Evolutionary conservation across 805 yeast genomes (phyloP), one percentile per base, ranked within the genome.

Genomic region (Saccharomycopsis sp.): DNA sequence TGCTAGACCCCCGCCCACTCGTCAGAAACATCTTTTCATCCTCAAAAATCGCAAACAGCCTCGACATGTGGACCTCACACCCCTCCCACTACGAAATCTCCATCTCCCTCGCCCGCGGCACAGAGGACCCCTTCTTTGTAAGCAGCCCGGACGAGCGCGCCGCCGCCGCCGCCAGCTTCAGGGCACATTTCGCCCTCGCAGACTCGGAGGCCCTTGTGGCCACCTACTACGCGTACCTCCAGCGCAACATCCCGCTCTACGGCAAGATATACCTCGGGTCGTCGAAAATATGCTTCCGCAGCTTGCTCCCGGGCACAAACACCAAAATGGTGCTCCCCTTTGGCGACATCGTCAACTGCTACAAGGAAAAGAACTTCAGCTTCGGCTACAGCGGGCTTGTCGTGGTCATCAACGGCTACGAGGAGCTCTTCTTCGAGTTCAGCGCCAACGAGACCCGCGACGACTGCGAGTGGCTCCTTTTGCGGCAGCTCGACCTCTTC

Each of bases 281-380:
- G 18, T 76, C 76, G 34, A 81, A 79, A 57, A 67, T 92, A n/a
- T 91, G 96, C 62, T 92, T 87, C 71, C 75, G 94, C 60, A 85
- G 96, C 41, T 73, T 89, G 41, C 66, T 89, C 2, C 95, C 95
- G 0, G 94, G 95, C 0, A 77, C 87, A 0, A 79, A 80, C 41
- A 87, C 96, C 1, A 81, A 81, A 58, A 89, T 92, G 96, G 81
- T 91, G 4, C 70, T 92, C 7, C 98, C 98, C 0, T 71, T 87
- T 46, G 65, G 66, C 2, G 95, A 89, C 64, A 73, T 92, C 24
- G 95, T 87, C 63, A 82, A 78, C 52, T 84, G 87, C 55, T 77
- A 79, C 55, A 80, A 78, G 60, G 91, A 85, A 63, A 81, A 79
- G 52, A 91, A 92, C 0, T 80, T 83, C 61, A 74, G 87, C 62